Base-by-base conservation (phyloP, 805 yeast species). In the Wickerhamiella dianesei region DNA sequence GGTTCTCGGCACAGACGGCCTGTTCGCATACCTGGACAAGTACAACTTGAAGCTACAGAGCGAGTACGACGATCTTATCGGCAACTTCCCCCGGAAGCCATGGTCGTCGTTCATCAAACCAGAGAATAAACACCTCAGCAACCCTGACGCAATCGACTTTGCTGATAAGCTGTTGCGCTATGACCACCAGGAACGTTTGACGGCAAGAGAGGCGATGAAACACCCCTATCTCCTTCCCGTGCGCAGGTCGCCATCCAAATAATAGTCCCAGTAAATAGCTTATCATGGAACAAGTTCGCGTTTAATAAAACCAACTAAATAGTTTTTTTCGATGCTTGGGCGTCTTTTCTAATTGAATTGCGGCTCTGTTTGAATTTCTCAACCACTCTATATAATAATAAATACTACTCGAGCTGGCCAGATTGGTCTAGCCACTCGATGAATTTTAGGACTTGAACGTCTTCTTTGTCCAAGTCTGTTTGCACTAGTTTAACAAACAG, bases 181-280 rank as follows among this genome's bases (percentile, higher is more conserved):
- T 58, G 95, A 87, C 61, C 96, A 87, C 61, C 88, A 81, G 62
- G 83, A 80, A 58, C 75, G 96, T 59, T 70, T 84, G 49, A 87
- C 96, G 3, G 95, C 96, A 2, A 70, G 74, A 62, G 95, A 87
- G 63, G 94, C 95, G 16, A 76, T 85, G 86, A 74, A 62, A 2
- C 95, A 87, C 65, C 69, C 71, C 9, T 82, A 79, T 60, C 80
- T 82, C 64, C 73, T 73, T 21, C 59, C 59, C 4, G 53, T 64
- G 22, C 46, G 48, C 21, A 50, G 48, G 50, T 36, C 39, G 19
- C 17, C 19, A 36, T n/a, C 39, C 8, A 36, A 36, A 36, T 36
- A 36, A 16, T 36, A 36, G 14, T 36, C 19, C 17, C 19, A 9
- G 19, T 16, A 18, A 36, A 36, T 36, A 36, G 39, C 39, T 36